Conservation (phyloP, 2,329 filamentous ascomycete genomes). For the Leptographium wingfieldii region DNA sequence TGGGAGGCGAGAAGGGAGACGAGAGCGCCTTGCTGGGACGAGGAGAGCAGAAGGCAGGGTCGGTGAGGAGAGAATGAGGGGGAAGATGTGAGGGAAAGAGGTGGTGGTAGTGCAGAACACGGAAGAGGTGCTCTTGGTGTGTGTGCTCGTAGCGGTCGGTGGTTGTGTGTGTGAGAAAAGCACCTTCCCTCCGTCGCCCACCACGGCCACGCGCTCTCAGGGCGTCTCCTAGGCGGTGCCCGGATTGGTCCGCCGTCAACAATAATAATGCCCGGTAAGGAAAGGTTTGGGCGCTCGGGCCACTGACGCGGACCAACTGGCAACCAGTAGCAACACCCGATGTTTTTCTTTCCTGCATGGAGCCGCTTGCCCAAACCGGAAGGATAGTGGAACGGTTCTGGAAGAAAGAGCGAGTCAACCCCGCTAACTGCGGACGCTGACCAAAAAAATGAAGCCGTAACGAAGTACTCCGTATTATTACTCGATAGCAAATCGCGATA, state of each 20-base stretch:
- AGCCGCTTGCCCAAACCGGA: constrained; percentile 6
- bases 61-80: not conserved
- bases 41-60: not conserved
- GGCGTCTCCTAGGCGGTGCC: constrained; percentile 9
- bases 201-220: not conserved
- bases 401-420: constrained; percentile 1
- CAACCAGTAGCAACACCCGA: constrained; percentile 9
- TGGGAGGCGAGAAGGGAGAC: not conserved
- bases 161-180: constrained; percentile 2
- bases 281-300: constrained; percentile 13
- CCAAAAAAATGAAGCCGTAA: too few species aligned
- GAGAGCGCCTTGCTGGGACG: not conserved
- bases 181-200: not conserved
- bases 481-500: not conserved
- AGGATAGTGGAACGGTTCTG: constrained; percentile 10
- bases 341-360: not conserved
- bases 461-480: not conserved
- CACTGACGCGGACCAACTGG: constrained; percentile 11
- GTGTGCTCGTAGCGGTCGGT: not conserved
- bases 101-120: too few species aligned
- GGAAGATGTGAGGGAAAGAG: not conserved
- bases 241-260: constrained; percentile 14
- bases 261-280: constrained; percentile 14
- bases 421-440: not conserved
- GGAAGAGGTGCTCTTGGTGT: not conserved